Base-by-base conservation (phyloP, 1,284 basidiomycete species). In the Afroboletus lepidellus region DNA sequence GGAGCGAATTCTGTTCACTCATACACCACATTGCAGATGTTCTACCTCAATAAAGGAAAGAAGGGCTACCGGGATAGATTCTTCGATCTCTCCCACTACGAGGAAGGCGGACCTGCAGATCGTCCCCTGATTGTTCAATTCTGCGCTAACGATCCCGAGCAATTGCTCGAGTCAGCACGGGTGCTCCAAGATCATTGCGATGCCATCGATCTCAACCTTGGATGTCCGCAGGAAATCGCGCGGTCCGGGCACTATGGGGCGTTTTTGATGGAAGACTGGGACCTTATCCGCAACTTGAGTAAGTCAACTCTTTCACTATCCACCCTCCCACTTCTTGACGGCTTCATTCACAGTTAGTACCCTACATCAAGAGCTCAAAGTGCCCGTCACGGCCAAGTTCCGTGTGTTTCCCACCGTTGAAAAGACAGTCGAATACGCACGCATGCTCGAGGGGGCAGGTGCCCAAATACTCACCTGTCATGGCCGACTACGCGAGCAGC, bases 371-470 rank as follows among this genome's bases (percentile, higher is more conserved):
- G 89, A 96, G 61, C 80, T 98, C 4, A 78, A 81, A 0, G 77
- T 98, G 12, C 96, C 97, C 0, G 93, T 98, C 0, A 98, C 94
- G 0, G 96, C 94, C 45, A 99, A 99, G 69, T 97, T 98, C 72
- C 83, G 97, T 9, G 86, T 97, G 1, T 98, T 96, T 70, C 83
- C 90, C 3, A 85, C 86, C 0, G 70, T 91, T 5, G 87, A 92
- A 63, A 90, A 89, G 72, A 98, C 96, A 0, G 83, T 98, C 0
- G 86, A 86, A 53, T 99, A 98, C 63, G 97, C 96, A 1, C 80
- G 87, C 64, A 95, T 98, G 93, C 82, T 99, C 47, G 94, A 98
- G 71, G 75, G 85, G 0, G 94, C 96, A 0, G 97, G 96, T 0
- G 96, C 96, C 0, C 96, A 98, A 67, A 94, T 98, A 55, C 74